Base-by-base conservation (phyloP, 2,329 filamentous ascomycete genomes). In the Fusarium virguliforme region DNA sequence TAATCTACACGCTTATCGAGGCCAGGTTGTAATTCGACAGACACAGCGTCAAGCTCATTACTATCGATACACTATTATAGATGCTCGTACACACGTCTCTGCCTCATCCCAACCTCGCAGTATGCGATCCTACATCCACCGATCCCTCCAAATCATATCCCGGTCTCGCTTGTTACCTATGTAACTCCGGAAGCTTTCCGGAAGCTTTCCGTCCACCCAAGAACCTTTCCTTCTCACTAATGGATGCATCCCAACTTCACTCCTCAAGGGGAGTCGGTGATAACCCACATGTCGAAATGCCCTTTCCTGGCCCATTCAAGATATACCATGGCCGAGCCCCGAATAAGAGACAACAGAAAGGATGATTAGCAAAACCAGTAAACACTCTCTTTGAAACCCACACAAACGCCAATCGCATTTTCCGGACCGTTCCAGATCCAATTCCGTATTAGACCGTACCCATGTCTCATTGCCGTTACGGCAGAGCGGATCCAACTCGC, bases 291-390 rank as follows among this genome's bases (percentile, higher is more conserved):
- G 43, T 38, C 43, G 28, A 4, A 37, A 48, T 41, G 40, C 28
- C 32, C 22, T 26, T 58, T 37, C 54, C 43, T 57, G 40, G 40
- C 32, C 40, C 51, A 58, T 22, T 35, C 40, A 51, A 35, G 34
- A 59, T 41, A 56, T 35, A 43, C 24, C 55, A 40, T 37, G 46
- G 48, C 41, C 51, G 24, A 54, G 61, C 60, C 60, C 60, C 55
- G 67, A 67, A 71, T 68, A 62, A 51, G 65, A 75, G 67, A 73
- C 64, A 73, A 62, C 35, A 62, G 62, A 65, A 62, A 67, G 65
- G 62, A 67, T 62, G 24, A 65, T 60, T 51, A 59, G 32, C 18
- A 71, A 71, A 60, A 57, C 37, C 63, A 64, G 58, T 15, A 63
- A 72, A 61, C 65, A 60, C 65, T 56, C 48, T 65, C 43, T 56